A percentile compares a stretch with the other conserved stretches of the same genome.
phyloP scores from a whole-genome alignment of 2,329 filamentous ascomycete species.

The Ascosphaera aggregata region DNA sequence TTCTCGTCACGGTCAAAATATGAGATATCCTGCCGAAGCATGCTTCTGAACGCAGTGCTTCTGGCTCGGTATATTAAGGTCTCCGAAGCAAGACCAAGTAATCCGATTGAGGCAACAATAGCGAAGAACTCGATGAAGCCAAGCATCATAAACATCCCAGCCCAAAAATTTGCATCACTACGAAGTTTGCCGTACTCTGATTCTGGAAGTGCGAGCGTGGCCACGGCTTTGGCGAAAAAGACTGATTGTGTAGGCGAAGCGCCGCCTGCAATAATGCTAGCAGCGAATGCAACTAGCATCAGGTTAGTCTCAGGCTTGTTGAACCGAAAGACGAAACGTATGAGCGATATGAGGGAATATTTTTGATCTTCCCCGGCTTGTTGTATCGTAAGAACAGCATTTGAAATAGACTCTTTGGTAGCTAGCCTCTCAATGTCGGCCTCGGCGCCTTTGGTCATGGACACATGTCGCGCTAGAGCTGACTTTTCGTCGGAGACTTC shows the following conservation, averaged over 20 bases:
- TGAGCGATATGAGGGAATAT: conserved; percentile 50
- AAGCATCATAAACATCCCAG: conserved; percentile 69
- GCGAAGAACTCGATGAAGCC: conserved; percentile 49
- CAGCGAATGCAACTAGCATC: conserved; percentile 52
- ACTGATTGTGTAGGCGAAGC: conserved; percentile 57
- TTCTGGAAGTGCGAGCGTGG: conserved; percentile 37
- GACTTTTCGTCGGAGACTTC: conserved; percentile 10
- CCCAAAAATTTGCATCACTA: conserved; percentile 62
- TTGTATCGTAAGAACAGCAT: conserved; percentile 39
- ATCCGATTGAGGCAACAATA: conserved; percentile 43
- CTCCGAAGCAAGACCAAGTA: conserved; percentile 74
- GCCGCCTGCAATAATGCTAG: conserved; percentile 53
- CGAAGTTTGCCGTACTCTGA: conserved; percentile 33
- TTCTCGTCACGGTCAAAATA: conserved; percentile 87
- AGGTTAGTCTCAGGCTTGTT: conserved; percentile 47
- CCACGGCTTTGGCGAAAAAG: conserved; percentile 77
- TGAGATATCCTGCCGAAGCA: conserved; percentile 77
- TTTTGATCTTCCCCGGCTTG: conserved; percentile 27
- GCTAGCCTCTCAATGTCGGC: conserved; percentile 16
- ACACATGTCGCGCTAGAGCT: conserved; percentile 5
- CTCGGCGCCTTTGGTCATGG: conserved; percentile 12
- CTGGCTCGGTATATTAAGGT: conserved; percentile 62
- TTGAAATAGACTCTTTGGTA: conserved; percentile 38
- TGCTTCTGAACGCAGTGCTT: conserved; percentile 58
- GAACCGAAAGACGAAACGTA: conserved; percentile 59